A percentile compares a stretch with the other conserved stretches of the same genome.
Evolutionary conservation across 164 flowering plant genomes (phyloP).

Genomic region (Brasenia schreberi): DNA sequence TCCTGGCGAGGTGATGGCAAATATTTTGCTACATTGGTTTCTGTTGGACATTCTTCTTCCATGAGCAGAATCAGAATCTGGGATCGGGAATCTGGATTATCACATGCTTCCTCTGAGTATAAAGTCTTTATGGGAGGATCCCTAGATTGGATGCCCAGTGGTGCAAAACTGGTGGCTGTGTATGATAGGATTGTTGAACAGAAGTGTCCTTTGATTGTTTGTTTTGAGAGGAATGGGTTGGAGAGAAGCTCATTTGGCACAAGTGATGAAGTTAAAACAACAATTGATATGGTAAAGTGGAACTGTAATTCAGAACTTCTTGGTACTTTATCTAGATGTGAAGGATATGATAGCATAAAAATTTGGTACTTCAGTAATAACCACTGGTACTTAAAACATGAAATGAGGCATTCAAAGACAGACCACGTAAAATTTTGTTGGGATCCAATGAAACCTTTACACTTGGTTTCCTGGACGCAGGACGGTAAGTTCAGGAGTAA

Average conservation of each 20-base stretch:
- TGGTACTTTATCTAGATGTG: conserved; percentile 58
- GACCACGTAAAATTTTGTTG: conserved; percentile 63
- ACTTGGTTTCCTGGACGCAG: conserved; percentile 73
- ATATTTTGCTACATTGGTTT: conserved; percentile 61
- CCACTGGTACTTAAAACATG: conserved; percentile 89
- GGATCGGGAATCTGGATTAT: conserved; percentile 76
- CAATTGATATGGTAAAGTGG: conserved; percentile 60
- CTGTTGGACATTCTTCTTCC: conserved; percentile 19
- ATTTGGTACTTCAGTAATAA: conserved; percentile 92
- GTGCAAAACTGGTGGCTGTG: conserved; percentile 77
- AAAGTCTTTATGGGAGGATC: conserved; percentile 45
- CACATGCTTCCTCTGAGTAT: conserved; percentile 69
- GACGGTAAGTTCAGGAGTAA: conserved; percentile 41
- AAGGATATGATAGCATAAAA: conserved; percentile 45
- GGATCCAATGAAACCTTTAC: conserved; percentile 67
- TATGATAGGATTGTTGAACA: conserved; percentile 44
- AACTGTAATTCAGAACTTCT: conserved; percentile 87
- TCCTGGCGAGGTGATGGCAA: conserved; percentile 98
- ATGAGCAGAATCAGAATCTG: conserved; percentile 51
- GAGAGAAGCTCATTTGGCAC: conserved; percentile 69
- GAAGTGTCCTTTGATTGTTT: conserved; percentile 44
- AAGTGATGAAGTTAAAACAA: conserved; percentile 37
- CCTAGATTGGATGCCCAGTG: conserved; percentile 95
- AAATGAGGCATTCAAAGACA: conserved; percentile 44
- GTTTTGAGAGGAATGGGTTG: conserved; percentile 88